phyloP scores from a whole-genome alignment of 176 grass and related monocot genomes.

The Poa annua region DNA sequence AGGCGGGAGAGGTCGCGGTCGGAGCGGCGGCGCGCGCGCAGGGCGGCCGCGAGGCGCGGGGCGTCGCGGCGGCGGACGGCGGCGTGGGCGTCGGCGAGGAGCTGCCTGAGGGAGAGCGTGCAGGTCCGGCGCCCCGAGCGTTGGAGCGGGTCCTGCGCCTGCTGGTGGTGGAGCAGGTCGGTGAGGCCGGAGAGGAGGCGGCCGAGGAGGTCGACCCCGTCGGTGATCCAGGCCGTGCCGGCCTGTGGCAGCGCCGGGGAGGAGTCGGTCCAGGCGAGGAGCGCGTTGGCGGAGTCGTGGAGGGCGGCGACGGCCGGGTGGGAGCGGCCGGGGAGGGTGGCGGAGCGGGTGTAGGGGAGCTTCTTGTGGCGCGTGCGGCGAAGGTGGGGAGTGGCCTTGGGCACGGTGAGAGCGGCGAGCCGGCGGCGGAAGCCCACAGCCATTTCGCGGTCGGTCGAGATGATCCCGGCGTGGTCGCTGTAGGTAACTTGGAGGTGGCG shows the following conservation, averaged over 20 bases:
- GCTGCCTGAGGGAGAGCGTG: slow-evolving; percentile 30
- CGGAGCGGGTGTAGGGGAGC: slow-evolving; percentile 51
- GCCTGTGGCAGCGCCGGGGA: neutral
- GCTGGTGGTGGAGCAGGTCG: slow-evolving; percentile 60
- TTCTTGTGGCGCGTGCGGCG: slow-evolving; percentile 48
- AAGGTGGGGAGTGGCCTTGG: slow-evolving; percentile 32
- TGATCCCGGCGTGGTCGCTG: neutral
- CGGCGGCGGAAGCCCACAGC: slow-evolving; percentile 46
- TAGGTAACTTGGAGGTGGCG: neutral
- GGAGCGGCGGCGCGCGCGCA: slow-evolving; percentile 46
- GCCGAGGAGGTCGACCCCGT: slow-evolving; percentile 31
- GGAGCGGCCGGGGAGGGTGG: slow-evolving; percentile 65
- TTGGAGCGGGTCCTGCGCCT: slow-evolving; percentile 53
- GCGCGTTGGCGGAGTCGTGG: slow-evolving; percentile 40
- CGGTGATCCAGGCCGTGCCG: slow-evolving; percentile 40
- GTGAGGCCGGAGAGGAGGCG: slow-evolving; percentile 27
- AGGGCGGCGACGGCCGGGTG: slow-evolving; percentile 58
- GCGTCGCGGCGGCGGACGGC: slow-evolving; percentile 52
- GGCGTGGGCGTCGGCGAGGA: slow-evolving; percentile 57
- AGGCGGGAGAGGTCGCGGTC: slow-evolving; percentile 56
- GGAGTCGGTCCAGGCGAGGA: slow-evolving; percentile 40
- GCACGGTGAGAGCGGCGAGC: slow-evolving; percentile 35
- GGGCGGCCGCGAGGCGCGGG: slow-evolving; percentile 41
- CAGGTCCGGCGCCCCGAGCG: neutral
- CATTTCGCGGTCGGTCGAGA: slow-evolving; percentile 31